phyloP scores from a whole-genome alignment of 2,329 filamentous ascomycete species.

The Neurospora crassa region DNA sequence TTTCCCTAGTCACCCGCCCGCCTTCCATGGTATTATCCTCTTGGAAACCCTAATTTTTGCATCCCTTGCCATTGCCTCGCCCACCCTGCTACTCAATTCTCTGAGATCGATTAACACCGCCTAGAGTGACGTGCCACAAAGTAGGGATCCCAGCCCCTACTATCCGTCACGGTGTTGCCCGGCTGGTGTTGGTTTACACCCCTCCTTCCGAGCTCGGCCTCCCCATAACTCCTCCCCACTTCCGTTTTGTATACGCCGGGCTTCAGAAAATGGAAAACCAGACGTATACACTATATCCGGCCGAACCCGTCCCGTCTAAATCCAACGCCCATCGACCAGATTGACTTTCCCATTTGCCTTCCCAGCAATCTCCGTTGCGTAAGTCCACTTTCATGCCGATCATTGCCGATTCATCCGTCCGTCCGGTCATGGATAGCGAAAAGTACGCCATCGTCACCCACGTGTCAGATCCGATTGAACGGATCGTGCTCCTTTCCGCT shows the following conservation, averaged over 20 bases:
- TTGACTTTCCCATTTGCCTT: no score
- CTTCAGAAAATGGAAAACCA: neutral
- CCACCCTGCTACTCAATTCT: no score
- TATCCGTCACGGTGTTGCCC: neutral
- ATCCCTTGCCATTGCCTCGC: neutral
- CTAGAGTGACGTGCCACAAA: neutral
- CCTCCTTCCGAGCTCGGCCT: no score
- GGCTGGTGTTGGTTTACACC: no score
- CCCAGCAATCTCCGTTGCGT: no score
- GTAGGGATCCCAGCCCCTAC: neutral
- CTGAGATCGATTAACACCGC: neutral
- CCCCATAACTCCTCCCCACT: neutral
- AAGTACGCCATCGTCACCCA: neutral
- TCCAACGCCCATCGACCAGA: no score
- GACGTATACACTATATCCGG: neutral
- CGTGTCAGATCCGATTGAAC: neutral
- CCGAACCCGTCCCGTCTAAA: neutral
- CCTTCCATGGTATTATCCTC: neutral
- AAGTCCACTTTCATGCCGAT: neutral
- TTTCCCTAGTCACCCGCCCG: neutral
- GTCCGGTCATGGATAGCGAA: no score
- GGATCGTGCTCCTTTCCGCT: neutral
- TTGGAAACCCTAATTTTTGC: neutral
- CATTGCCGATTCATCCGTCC: neutral
- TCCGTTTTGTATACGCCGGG: neutral